These are phyloP conservation scores for Penicillium atrosanguineum DNA, from an alignment of 495 filamentous ascomycete genomes.

Conservation along the genomic window DNA sequence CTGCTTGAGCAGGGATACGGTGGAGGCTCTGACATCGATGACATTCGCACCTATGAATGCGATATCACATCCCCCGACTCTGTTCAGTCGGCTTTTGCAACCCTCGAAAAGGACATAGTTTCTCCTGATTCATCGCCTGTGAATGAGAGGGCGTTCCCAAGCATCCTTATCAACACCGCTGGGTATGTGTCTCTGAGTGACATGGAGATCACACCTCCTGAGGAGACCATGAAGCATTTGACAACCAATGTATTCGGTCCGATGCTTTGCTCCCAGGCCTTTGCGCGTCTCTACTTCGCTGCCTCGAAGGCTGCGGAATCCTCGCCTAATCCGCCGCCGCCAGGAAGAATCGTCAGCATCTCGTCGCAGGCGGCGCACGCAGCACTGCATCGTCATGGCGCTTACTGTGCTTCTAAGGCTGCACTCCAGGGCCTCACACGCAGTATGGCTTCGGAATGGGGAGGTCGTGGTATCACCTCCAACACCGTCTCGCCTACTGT, in stretches of 20 bases:
- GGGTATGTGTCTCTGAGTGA: constrained; percentile 43
- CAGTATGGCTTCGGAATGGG: constrained; percentile 49
- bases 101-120: constrained; percentile 21
- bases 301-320: constrained; percentile 16
- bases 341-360: constrained; percentile 38
- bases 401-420: constrained; percentile 50
- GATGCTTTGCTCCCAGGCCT: constrained; percentile 44
- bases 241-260: constrained; percentile 37
- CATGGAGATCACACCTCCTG: constrained; percentile 36
- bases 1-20: constrained; percentile 33
- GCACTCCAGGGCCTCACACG: constrained; percentile 46
- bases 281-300: constrained; percentile 36
- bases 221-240: constrained; percentile 40
- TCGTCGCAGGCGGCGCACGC: constrained; percentile 40
- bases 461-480: constrained; percentile 31
- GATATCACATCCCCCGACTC: constrained; percentile 41
- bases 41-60: constrained; percentile 40
- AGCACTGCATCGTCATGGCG: constrained; percentile 40
- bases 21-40: constrained; percentile 7
- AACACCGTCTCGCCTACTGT: constrained; percentile 42
- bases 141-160: constrained; percentile 24
- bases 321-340: constrained; percentile 21
- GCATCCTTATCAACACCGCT: constrained; percentile 42
- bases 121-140: constrained; percentile 12
- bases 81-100: constrained; percentile 30